phyloP scores from a whole-genome alignment of 176 grass and related monocot genomes.

The Melocanna baccifera region DNA sequence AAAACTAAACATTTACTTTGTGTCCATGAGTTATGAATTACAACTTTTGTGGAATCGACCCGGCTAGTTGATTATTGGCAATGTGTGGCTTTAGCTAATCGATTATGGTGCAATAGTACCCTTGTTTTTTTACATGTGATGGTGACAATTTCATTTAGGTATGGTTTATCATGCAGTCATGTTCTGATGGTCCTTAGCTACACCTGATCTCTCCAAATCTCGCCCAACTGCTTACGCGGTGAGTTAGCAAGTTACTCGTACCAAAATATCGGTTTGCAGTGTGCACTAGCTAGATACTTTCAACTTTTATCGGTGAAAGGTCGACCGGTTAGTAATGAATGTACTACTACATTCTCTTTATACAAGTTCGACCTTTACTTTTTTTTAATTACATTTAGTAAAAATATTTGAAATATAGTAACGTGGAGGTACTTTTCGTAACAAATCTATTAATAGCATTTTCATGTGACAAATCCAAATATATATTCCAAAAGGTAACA shows the following conservation, averaged over 20 bases:
- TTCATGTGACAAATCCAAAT: too few relatives aligned
- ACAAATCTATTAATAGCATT: too few relatives aligned
- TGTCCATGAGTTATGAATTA: not conserved
- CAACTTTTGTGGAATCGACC: not conserved
- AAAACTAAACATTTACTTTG: not conserved
- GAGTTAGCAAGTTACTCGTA: not conserved
- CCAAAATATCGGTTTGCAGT: not conserved
- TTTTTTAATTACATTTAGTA: too few relatives aligned
- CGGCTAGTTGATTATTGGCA: not conserved
- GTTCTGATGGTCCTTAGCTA: not conserved
- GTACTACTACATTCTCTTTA: too few relatives aligned
- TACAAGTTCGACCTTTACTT: too few relatives aligned
- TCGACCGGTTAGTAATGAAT: too few relatives aligned
- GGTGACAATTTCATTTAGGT: not conserved
- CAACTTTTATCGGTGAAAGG: too few relatives aligned
- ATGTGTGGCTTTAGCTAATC: not conserved
- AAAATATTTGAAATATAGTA: too few relatives aligned
- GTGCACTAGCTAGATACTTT: too few relatives aligned
- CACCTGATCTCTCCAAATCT: not conserved
- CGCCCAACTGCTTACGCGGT: not conserved
- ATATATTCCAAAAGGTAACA: too few relatives aligned
- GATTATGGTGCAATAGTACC: not conserved
- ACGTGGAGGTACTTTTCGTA: too few relatives aligned
- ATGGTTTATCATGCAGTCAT: not conserved
- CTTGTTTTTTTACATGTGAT: not conserved